These are phyloP conservation scores for Fragaria ananassa DNA, from an alignment of 306 rosid genomes.

Conservation along the genomic window DNA sequence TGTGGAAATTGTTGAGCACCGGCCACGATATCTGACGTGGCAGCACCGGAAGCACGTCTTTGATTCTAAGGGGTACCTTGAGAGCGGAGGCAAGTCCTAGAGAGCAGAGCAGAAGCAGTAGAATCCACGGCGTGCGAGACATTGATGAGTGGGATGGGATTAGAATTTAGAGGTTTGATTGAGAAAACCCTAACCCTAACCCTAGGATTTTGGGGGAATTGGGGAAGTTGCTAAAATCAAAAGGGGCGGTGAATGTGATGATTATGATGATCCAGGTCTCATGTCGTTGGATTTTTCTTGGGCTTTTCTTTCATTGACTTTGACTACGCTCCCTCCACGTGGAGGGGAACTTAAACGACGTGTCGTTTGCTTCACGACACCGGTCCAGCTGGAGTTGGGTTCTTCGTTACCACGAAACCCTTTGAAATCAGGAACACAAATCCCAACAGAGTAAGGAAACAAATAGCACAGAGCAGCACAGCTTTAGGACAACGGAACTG, in stretches of 20 bases:
- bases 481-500: too few relatives aligned
- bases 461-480: too few relatives aligned
- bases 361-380: neutral
- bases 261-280: conserved; percentile 4
- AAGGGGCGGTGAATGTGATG: neutral
- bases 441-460: too few relatives aligned
- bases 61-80: conserved; percentile 63
- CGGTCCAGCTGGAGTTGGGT: too few relatives aligned
- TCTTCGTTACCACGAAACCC: too few relatives aligned
- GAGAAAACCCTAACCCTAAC: conserved; percentile 18
- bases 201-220: conserved; percentile 9
- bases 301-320: neutral
- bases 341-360: neutral
- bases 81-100: conserved; percentile 40
- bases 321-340: neutral
- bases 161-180: neutral
- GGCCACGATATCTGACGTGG: conserved; percentile 90
- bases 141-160: conserved; percentile 26
- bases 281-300: neutral
- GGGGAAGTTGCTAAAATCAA: neutral
- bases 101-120: conserved; percentile 27
- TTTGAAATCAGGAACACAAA: too few relatives aligned
- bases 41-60: conserved; percentile 86
- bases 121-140: conserved; percentile 25
- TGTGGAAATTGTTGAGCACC: conserved; percentile 75